Conservation (phyloP, 75 land plant species). For the Picea sitchensis region DNA sequence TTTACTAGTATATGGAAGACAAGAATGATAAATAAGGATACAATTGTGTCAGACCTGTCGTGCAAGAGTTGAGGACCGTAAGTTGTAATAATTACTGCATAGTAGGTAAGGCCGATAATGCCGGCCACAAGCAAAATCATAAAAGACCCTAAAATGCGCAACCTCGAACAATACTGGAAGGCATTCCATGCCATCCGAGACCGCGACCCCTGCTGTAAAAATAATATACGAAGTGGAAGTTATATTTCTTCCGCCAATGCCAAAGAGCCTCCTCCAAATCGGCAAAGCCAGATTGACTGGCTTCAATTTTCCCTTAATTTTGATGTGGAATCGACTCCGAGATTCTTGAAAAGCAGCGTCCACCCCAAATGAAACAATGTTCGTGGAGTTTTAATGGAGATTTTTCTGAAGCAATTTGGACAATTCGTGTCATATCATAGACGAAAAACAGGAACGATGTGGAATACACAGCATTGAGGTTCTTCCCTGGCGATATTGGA, state of each 20-base stretch:
- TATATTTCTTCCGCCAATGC: not conserved
- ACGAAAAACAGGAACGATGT: too few relatives aligned
- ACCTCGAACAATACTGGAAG: slow-evolving; percentile 71
- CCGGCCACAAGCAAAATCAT: slow-evolving; percentile 72
- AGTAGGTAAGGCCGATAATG: slow-evolving; percentile 64
- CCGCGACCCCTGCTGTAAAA: slow-evolving; percentile 1
- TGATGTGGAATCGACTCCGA: too few relatives aligned
- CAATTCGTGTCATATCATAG: too few relatives aligned
- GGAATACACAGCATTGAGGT: too few relatives aligned
- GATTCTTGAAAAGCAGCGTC: too few relatives aligned
- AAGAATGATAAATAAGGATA: slow-evolving; percentile 17
- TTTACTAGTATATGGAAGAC: slow-evolving; percentile 29
- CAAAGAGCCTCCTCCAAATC: slow-evolving; percentile 3
- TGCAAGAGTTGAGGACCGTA: slow-evolving; percentile 25
- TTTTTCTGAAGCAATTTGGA: too few relatives aligned
- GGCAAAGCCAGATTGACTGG: slow-evolving; percentile 7
- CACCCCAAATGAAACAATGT: too few relatives aligned
- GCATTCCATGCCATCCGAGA: slow-evolving; percentile 44
- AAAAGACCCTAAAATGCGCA: slow-evolving; percentile 58
- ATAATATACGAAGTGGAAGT: not conserved
- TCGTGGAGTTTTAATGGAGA: too few relatives aligned
- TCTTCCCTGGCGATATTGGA: too few relatives aligned
- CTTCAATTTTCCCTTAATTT: too few relatives aligned
- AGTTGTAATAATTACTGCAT: slow-evolving; percentile 56
- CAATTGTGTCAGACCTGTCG: slow-evolving; percentile 12